Conservation (phyloP, 805 yeast species). For the Lipomyces oligophaga region DNA sequence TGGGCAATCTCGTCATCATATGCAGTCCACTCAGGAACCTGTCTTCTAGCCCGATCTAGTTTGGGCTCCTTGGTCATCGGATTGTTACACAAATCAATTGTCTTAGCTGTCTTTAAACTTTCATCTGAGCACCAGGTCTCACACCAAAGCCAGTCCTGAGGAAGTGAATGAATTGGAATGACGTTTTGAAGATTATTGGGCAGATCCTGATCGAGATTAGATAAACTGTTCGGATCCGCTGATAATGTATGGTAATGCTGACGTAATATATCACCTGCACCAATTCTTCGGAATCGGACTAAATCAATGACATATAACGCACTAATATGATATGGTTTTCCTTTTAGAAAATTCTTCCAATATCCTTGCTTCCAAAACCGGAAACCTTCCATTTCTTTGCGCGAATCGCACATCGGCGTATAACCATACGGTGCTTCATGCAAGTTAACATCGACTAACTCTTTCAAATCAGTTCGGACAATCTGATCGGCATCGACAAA, state of each 20-base stretch:
- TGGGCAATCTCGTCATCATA: constrained; percentile 56
- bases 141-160: constrained; percentile 89
- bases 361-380: constrained; percentile 93
- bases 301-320: constrained; percentile 83
- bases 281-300: constrained; percentile 54
- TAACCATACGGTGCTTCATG: constrained; percentile 83
- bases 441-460: constrained; percentile 62
- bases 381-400: constrained; percentile 75
- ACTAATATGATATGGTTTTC: constrained; percentile 69
- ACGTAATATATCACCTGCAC: constrained; percentile 77
- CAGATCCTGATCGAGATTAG: constrained; percentile 86
- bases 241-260: constrained; percentile 80
- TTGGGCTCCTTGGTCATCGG: constrained; percentile 80
- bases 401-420: constrained; percentile 81
- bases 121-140: constrained; percentile 86
- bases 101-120: constrained; percentile 57
- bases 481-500: constrained; percentile 87
- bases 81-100: constrained; percentile 80
- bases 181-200: constrained; percentile 78
- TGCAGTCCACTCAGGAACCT: constrained; percentile 70
- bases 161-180: constrained; percentile 66
- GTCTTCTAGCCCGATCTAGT: constrained; percentile 67
- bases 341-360: constrained; percentile 65
- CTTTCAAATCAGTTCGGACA: constrained; percentile 68
- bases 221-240: constrained; percentile 70